Evolutionary conservation across 148 eudicot genomes (phyloP).

Genomic region (Fallopia convolvulus): DNA sequence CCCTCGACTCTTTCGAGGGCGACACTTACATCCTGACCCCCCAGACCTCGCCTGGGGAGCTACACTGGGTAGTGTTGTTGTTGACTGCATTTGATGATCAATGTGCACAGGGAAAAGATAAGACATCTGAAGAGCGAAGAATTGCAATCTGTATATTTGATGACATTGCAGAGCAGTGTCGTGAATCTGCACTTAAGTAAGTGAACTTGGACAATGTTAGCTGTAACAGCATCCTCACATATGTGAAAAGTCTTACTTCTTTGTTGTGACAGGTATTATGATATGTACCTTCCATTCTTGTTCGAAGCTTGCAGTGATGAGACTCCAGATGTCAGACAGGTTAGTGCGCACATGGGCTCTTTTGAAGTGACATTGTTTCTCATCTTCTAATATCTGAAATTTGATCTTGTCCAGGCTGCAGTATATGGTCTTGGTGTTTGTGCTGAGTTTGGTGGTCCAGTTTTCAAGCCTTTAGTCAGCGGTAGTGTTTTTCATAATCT

Average conservation of each 20-base stretch:
- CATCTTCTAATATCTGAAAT: conserved; percentile 10
- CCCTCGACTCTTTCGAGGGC: too few species aligned
- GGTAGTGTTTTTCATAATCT: conserved; percentile 30
- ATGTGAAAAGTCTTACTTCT: too few species aligned
- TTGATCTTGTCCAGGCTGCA: conserved; percentile 60
- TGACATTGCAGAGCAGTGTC: conserved; percentile 92
- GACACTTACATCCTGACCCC: too few species aligned
- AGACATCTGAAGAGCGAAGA: conserved; percentile 87
- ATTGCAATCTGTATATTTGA: conserved; percentile 95
- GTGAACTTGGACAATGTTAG: conserved; percentile 3
- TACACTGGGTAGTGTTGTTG: too few species aligned
- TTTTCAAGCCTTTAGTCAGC: conserved; percentile 77
- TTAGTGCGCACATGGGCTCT: conserved; percentile 18
- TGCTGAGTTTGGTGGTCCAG: conserved; percentile 92
- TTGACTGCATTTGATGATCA: background rate
- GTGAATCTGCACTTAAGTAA: conserved; percentile 82
- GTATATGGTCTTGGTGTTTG: conserved; percentile 99
- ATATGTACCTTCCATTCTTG: conserved; percentile 75
- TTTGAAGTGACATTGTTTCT: background rate
- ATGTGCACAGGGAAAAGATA: conserved; percentile 70
- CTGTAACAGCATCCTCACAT: too few species aligned
- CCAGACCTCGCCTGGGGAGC: too few species aligned
- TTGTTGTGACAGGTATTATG: conserved; percentile 23
- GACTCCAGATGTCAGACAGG: conserved; percentile 83
- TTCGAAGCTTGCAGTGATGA: conserved; percentile 91